Evolutionary conservation across 495 filamentous ascomycete genomes (phyloP).

Genomic region (Hyaloscypha finlandica): DNA sequence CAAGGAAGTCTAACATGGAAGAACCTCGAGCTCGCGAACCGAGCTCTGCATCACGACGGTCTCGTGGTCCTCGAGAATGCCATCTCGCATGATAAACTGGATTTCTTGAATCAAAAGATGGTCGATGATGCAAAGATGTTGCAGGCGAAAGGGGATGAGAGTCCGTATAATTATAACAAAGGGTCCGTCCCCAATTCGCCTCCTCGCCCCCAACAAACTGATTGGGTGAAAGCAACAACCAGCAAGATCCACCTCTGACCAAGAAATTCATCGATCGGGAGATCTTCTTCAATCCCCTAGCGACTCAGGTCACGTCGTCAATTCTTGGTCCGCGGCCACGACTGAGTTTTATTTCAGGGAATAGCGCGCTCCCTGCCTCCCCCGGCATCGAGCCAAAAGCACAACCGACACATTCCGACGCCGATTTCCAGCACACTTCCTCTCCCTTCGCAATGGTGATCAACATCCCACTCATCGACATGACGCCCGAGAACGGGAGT

Average conservation of each 20-base stretch:
- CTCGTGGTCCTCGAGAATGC: slow-evolving; percentile 59
- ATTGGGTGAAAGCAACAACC: slow-evolving; percentile 43
- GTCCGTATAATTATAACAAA: slow-evolving; percentile 33
- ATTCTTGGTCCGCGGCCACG: slow-evolving; percentile 51
- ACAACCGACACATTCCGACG: slow-evolving; percentile 57
- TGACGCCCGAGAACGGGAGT: slow-evolving; percentile 55
- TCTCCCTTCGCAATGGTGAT: slow-evolving; percentile 57
- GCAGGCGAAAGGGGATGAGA: slow-evolving; percentile 43
- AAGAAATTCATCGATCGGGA: slow-evolving; percentile 42
- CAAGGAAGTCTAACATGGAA: not conserved
- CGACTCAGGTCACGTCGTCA: slow-evolving; percentile 49
- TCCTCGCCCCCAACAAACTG: not conserved
- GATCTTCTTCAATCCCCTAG: slow-evolving; percentile 48
- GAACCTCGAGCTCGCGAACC: slow-evolving; percentile 13
- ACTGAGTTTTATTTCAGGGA: slow-evolving; percentile 54
- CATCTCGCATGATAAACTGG: slow-evolving; percentile 44
- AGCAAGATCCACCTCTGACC: slow-evolving; percentile 53
- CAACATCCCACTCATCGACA: slow-evolving; percentile 54
- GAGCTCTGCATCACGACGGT: slow-evolving; percentile 50
- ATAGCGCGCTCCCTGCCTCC: slow-evolving; percentile 53
- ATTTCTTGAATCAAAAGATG: slow-evolving; percentile 53
- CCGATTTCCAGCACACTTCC: slow-evolving; percentile 55
- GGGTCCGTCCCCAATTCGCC: slow-evolving; percentile 29
- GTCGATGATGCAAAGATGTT: slow-evolving; percentile 48
- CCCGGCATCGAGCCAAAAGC: slow-evolving; percentile 37